A percentile compares a stretch with the other conserved stretches of the same genome.
phyloP scores from a whole-genome alignment of 2,329 filamentous ascomycete species.

The Pezicula carpinea region DNA sequence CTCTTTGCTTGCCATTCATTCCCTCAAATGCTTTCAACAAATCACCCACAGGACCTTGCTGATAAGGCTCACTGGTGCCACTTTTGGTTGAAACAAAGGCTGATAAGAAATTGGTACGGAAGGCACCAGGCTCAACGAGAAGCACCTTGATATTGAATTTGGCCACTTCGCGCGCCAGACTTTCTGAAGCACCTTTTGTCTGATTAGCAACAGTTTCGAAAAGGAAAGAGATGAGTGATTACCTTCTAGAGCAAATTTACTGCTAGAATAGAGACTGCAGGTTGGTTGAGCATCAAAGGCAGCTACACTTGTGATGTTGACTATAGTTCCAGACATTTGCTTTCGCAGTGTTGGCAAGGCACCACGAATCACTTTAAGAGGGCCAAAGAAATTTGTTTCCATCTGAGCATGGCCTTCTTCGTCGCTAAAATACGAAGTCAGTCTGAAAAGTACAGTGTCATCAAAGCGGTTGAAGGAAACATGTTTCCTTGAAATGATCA shows the following conservation, averaged over 20 bases:
- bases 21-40: not conserved
- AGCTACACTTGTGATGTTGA: constrained; percentile 7
- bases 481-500: not conserved
- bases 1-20: not conserved
- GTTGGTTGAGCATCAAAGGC: constrained; percentile 1
- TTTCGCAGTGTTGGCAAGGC: constrained; percentile 41
- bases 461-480: not conserved
- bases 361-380: constrained; percentile 41
- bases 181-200: constrained; percentile 25
- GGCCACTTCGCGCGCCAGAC: constrained; percentile 27
- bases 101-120: constrained; percentile 2
- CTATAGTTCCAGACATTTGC: constrained; percentile 31
- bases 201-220: no score
- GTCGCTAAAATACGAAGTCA: not conserved
- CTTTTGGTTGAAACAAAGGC: not conserved
- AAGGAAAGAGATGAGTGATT: no score
- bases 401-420: constrained; percentile 26
- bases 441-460: no score
- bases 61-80: no score
- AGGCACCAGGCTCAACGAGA: constrained; percentile 6
- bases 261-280: constrained; percentile 1
- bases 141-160: constrained; percentile 6
- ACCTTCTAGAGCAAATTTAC: constrained; percentile 10
- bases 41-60: not conserved
- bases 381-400: constrained; percentile 50